Percentiles rank a stretch among this genome's conserved stretches.
Conservation (phyloP, 2,329 filamentous ascomycete species). For the Ophiognomonia clavigignenti-juglandacearum region DNA sequence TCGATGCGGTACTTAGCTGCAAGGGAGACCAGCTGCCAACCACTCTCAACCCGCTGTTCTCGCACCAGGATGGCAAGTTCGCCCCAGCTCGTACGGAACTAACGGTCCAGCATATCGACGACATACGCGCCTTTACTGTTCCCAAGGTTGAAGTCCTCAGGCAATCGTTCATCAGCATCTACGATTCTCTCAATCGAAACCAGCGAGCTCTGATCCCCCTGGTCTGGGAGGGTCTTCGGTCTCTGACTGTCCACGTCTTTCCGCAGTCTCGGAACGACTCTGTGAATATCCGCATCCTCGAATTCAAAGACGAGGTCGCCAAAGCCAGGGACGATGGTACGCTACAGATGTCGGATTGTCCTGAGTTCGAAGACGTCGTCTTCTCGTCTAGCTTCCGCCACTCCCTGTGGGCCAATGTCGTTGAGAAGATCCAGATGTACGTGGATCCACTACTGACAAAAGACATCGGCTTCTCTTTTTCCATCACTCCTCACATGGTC, state of each 20-base stretch:
- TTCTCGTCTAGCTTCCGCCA: not conserved
- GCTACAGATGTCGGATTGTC: not conserved
- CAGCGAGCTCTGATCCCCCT: conserved; percentile 33
- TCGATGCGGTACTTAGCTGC: conserved; percentile 9
- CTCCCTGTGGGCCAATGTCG: not conserved
- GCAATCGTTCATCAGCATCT: conserved; percentile 19
- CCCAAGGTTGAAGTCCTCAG: conserved; percentile 23
- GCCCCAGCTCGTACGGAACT: too few species aligned
- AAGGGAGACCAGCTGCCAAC: not conserved
- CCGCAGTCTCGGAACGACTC: not conserved
- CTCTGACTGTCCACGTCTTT: not conserved
- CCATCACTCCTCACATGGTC: conserved; percentile 40
- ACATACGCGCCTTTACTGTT: conserved; percentile 33
- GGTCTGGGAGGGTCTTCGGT: conserved; percentile 27
- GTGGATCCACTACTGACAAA: conserved; percentile 20
- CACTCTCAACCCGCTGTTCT: not conserved
- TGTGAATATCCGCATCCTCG: not conserved
- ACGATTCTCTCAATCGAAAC: conserved; percentile 22
- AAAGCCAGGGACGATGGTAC: not conserved
- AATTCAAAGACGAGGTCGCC: not conserved
- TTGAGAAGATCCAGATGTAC: conserved; percentile 10
- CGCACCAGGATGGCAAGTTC: too few species aligned
- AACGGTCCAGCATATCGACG: conserved; percentile 21
- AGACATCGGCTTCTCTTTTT: conserved; percentile 26
- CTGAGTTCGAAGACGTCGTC: not conserved